These are phyloP conservation scores for Scutellaria baicalensis DNA, from an alignment of 257 asterid species.

Conservation along the genomic window DNA sequence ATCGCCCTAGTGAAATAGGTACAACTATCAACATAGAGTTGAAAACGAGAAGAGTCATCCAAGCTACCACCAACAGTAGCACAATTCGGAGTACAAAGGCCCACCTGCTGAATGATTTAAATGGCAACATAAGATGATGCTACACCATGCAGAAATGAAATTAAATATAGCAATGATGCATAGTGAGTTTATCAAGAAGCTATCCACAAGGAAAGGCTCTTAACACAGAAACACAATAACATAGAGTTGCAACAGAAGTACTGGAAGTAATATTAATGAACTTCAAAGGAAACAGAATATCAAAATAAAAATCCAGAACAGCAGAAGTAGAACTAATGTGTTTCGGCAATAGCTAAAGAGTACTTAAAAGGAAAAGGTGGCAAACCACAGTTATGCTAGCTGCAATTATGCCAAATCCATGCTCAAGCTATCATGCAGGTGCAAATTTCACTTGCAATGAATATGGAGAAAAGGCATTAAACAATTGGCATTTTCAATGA, in stretches of 20 bases:
- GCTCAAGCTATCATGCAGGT: background rate
- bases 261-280: background rate
- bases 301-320: background rate
- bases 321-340: no score
- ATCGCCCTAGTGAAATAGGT: conserved; percentile 85
- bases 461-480: background rate
- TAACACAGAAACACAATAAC: background rate
- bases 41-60: conserved; percentile 87
- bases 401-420: background rate
- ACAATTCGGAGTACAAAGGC: conserved; percentile 83
- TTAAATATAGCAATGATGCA: background rate
- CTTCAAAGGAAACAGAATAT: background rate
- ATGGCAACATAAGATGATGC: conserved; percentile 28
- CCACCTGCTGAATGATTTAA: conserved; percentile 65
- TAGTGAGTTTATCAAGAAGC: background rate
- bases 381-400: background rate
- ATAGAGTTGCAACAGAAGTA: background rate
- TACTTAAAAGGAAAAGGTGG: background rate
- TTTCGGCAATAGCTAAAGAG: no score
- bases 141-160: background rate
- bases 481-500: background rate
- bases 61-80: conserved; percentile 75
- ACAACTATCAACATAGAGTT: conserved; percentile 80
- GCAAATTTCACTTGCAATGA: background rate
- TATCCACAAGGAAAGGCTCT: background rate